A percentile compares a stretch with the other conserved stretches of the same genome.
Conservation (phyloP, 768 basidiomycete genomes). For the Aureoboletus auriporus region DNA sequence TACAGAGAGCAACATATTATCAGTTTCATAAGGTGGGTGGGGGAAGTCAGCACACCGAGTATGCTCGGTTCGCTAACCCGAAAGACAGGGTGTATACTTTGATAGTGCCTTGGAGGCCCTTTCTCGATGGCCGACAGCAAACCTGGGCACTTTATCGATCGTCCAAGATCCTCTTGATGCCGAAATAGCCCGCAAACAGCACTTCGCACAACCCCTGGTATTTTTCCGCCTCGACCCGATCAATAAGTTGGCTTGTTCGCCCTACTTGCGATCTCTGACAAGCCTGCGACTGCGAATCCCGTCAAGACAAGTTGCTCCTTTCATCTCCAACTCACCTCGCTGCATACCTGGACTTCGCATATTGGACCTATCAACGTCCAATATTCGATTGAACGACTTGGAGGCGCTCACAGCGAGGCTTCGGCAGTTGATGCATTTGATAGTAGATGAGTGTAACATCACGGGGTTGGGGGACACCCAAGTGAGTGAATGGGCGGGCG, state of each 20-base stretch:
- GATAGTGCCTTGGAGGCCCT: slow-evolving; percentile 65
- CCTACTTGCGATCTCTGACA: slow-evolving; percentile 40
- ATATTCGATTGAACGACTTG: slow-evolving; percentile 49
- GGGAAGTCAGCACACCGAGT: neutral
- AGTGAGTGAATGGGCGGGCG: slow-evolving; percentile 51
- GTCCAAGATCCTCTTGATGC: slow-evolving; percentile 60
- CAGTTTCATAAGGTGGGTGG: slow-evolving; percentile 67
- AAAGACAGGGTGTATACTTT: slow-evolving; percentile 70
- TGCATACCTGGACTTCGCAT: slow-evolving; percentile 45
- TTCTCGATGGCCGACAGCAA: slow-evolving; percentile 52
- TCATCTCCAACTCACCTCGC: slow-evolving; percentile 30
- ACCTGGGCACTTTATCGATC: slow-evolving; percentile 51
- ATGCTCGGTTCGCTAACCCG: neutral
- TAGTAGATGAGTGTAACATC: slow-evolving; percentile 65
- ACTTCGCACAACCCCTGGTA: slow-evolving; percentile 84
- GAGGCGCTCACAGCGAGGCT: slow-evolving; percentile 52
- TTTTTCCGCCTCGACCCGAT: slow-evolving; percentile 71
- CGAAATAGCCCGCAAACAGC: slow-evolving; percentile 29
- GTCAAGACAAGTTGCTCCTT: slow-evolving; percentile 49
- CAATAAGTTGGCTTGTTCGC: slow-evolving; percentile 41
- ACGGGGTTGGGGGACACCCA: slow-evolving; percentile 45
- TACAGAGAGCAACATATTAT: slow-evolving; percentile 72
- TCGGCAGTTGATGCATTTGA: slow-evolving; percentile 52
- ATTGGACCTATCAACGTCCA: slow-evolving; percentile 76
- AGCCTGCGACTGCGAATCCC: slow-evolving; percentile 73